These are phyloP conservation scores for Ilyonectria sp. DNA, from an alignment of 2,329 filamentous ascomycete genomes.

Conservation along the genomic window DNA sequence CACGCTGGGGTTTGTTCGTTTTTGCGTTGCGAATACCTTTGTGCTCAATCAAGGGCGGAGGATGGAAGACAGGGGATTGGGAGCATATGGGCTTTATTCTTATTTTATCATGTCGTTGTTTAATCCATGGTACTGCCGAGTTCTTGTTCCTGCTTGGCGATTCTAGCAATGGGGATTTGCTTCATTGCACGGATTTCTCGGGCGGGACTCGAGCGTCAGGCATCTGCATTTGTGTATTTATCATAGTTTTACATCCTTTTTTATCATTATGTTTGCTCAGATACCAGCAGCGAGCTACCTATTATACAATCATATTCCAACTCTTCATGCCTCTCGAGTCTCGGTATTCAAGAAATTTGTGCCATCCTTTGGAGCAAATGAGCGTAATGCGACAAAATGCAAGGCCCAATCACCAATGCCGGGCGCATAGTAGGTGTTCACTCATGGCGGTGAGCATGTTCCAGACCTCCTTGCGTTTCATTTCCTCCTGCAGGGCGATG, in stretches of 20 bases:
- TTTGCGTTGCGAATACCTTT: conserved; percentile 46
- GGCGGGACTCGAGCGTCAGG: conserved; percentile 31
- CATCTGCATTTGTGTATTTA: conserved; percentile 44
- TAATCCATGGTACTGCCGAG: conserved; percentile 25
- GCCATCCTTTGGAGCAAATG: not conserved
- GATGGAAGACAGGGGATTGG: conserved; percentile 32
- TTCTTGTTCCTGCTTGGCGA: conserved; percentile 21
- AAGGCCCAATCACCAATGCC: conserved; percentile 73
- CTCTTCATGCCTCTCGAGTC: conserved; percentile 20
- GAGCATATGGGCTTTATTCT: conserved; percentile 6
- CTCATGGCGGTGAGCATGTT: conserved; percentile 75
- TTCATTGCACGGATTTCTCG: conserved; percentile 29
- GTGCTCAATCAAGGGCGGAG: conserved; percentile 19
- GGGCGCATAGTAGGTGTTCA: conserved; percentile 76
- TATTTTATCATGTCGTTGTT: conserved; percentile 21
- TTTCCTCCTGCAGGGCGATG: conserved; percentile 85
- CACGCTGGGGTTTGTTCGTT: conserved; percentile 38
- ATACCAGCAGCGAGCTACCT: conserved; percentile 47
- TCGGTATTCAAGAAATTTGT: not conserved
- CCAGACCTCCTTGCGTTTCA: conserved; percentile 89
- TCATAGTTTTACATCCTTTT: conserved; percentile 46
- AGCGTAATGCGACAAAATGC: not conserved
- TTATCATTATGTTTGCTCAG: conserved; percentile 47
- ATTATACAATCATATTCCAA: conserved; percentile 37
- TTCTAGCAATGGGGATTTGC: conserved; percentile 30